Percentiles rank a stretch among this genome's conserved stretches.
These are phyloP conservation scores for Apiospora pterosperma DNA, from an alignment of 2,329 filamentous ascomycete species.

Conservation along the genomic window DNA sequence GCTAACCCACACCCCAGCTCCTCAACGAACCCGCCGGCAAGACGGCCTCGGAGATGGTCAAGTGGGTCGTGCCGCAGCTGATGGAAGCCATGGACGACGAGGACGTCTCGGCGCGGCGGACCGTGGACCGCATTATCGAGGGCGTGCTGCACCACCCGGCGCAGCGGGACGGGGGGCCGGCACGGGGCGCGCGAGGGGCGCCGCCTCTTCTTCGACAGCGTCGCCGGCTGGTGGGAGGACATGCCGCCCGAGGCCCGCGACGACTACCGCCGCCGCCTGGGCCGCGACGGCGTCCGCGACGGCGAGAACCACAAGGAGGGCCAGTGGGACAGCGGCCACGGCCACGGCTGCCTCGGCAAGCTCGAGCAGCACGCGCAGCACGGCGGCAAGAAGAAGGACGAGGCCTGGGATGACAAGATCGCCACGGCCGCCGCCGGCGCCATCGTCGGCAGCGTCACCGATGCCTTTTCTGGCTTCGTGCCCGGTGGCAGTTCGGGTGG, in stretches of 20 bases:
- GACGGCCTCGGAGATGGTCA: slow-evolving; percentile 72
- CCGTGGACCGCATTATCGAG: slow-evolving; percentile 72
- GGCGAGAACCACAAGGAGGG: slow-evolving; percentile 86
- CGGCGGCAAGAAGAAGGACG: slow-evolving; percentile 36
- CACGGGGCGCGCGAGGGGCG: slow-evolving; percentile 73
- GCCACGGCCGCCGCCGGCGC: slow-evolving; percentile 52
- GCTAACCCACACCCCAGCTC: slow-evolving; percentile 37
- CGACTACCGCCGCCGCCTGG: slow-evolving; percentile 70
- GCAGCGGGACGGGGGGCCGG: slow-evolving; percentile 62
- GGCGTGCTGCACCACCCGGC: slow-evolving; percentile 89
- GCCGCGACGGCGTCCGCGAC: slow-evolving; percentile 67
- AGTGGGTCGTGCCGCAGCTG: slow-evolving; percentile 85
- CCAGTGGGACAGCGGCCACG: slow-evolving; percentile 81
- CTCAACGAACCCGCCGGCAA: slow-evolving; percentile 87
- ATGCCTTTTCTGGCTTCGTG: slow-evolving; percentile 46
- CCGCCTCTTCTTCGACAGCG: slow-evolving; percentile 72
- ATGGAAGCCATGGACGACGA: slow-evolving; percentile 87
- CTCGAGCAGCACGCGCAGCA: slow-evolving; percentile 64
- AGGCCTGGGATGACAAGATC: slow-evolving; percentile 42
- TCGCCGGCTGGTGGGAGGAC: slow-evolving; percentile 78
- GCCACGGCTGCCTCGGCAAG: slow-evolving; percentile 55
- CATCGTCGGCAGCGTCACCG: slow-evolving; percentile 55
- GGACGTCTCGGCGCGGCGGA: slow-evolving; percentile 62
- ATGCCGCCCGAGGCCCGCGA: slow-evolving; percentile 61
- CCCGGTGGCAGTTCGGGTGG: slow-evolving; percentile 28